phyloP scores from a whole-genome alignment of 2,329 filamentous ascomycete genomes.

The Xylariales sp. region DNA sequence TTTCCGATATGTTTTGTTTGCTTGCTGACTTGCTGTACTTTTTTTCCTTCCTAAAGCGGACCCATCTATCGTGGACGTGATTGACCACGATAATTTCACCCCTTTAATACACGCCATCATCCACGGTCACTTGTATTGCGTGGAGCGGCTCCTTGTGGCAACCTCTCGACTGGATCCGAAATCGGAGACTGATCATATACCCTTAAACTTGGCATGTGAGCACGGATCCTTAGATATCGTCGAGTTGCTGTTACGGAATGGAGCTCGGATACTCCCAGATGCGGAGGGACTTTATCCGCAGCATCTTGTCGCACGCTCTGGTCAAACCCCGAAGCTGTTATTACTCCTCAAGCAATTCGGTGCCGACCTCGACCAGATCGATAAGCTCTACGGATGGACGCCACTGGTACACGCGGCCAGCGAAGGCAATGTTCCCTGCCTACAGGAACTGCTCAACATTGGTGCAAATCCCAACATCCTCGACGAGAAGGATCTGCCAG shows the following conservation, averaged over 20 bases:
- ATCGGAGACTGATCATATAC: conserved; percentile 87
- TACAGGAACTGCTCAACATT: conserved; percentile 75
- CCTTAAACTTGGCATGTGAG: conserved; percentile 91
- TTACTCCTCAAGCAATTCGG: conserved; percentile 79
- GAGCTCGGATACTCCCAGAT: conserved; percentile 82
- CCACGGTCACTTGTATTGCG: conserved; percentile 76
- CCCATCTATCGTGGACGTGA: conserved; percentile 73
- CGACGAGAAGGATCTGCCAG: conserved; percentile 89
- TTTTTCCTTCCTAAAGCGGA: too few species aligned
- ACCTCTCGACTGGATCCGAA: conserved; percentile 82
- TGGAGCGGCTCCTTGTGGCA: conserved; percentile 69
- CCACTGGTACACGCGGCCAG: conserved; percentile 94
- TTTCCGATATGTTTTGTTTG: too few species aligned
- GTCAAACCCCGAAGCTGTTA: conserved; percentile 74
- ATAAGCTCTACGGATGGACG: conserved; percentile 97
- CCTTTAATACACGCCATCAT: conserved; percentile 94
- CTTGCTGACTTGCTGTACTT: too few species aligned
- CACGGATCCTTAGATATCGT: conserved; percentile 84
- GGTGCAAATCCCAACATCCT: conserved; percentile 74
- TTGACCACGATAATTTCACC: conserved; percentile 96
- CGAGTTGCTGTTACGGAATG: conserved; percentile 74
- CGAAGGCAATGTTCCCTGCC: conserved; percentile 87
- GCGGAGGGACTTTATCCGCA: conserved; percentile 97
- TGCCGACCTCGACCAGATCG: conserved; percentile 84
- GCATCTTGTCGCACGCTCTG: conserved; percentile 88